Evolutionary conservation across 345 rosid genomes (phyloP).

Genomic region (Orychophragmus violaceus): DNA sequence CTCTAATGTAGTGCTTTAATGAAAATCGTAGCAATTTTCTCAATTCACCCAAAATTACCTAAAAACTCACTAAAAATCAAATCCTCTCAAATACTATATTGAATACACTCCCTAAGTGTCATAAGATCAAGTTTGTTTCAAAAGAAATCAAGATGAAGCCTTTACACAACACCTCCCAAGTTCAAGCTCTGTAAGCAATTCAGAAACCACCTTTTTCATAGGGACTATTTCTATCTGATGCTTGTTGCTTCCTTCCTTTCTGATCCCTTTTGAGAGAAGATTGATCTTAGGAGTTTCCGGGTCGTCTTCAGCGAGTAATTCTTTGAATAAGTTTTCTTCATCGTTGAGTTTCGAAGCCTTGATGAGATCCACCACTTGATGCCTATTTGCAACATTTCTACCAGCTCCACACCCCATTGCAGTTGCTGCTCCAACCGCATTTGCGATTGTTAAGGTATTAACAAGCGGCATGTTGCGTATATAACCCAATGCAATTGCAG

Average conservation of each 20-base stretch:
- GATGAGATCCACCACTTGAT: conserved; percentile 57
- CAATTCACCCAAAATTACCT: no score
- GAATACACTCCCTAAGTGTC: no score
- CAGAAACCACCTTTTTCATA: conserved; percentile 54
- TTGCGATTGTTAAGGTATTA: conserved; percentile 76
- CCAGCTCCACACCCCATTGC: conserved; percentile 99
- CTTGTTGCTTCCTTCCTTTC: conserved; percentile 38
- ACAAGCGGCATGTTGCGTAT: conserved; percentile 61
- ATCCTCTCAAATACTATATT: no score
- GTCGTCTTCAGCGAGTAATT: conserved; percentile 39
- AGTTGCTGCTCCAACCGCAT: conserved; percentile 98
- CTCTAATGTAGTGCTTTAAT: no score
- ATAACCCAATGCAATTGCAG: conserved; percentile 90
- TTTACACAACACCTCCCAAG: conserved; percentile 37
- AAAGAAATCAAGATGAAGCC: conserved; percentile 40
- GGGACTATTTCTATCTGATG: conserved; percentile 28
- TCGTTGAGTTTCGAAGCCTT: conserved; percentile 54
- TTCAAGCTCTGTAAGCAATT: conserved; percentile 66
- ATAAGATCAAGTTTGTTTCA: conserved; percentile 5
- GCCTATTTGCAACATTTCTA: conserved; percentile 74
- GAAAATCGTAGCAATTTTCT: no score
- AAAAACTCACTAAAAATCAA: no score
- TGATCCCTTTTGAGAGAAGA: conserved; percentile 40
- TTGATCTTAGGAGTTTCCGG: conserved; percentile 34
- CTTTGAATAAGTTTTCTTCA: conserved; percentile 55